These are phyloP conservation scores for Leccinum barrowsii DNA, from an alignment of 768 basidiomycete genomes.

Conservation along the genomic window DNA sequence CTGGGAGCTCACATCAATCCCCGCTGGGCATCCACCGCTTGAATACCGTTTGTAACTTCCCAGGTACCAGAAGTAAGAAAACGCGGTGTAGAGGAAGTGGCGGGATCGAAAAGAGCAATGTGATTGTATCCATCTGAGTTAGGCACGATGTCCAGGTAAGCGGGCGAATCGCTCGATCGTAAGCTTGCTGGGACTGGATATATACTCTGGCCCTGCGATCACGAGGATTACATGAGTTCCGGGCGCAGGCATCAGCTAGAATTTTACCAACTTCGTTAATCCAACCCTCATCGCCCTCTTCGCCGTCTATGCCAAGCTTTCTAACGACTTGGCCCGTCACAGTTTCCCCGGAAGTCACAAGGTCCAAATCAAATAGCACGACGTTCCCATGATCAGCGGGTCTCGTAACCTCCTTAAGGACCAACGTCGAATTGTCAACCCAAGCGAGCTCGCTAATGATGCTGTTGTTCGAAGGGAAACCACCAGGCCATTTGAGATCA, in stretches of 20 bases:
- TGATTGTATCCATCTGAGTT: constrained; percentile 82
- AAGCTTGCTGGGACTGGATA: constrained; percentile 49
- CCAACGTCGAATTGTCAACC: constrained; percentile 70
- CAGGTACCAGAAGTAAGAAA: constrained; percentile 87
- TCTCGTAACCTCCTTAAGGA: constrained; percentile 86
- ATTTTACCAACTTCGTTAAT: constrained; percentile 69
- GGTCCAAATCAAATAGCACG: constrained; percentile 63
- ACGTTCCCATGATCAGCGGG: constrained; percentile 79
- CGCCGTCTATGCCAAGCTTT: constrained; percentile 75
- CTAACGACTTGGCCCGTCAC: constrained; percentile 59
- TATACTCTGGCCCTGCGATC: constrained; percentile 57
- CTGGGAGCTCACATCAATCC: constrained; percentile 62
- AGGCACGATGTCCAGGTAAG: constrained; percentile 91
- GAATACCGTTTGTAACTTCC: constrained; percentile 81
- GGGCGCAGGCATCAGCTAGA: constrained; percentile 2
- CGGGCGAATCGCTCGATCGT: constrained; percentile 43
- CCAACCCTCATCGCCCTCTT: constrained; percentile 92
- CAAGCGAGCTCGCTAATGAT: constrained; percentile 83
- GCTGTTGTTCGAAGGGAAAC: constrained; percentile 56
- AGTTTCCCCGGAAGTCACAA: constrained; percentile 23
- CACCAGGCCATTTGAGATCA: constrained; percentile 64
- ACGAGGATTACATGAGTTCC: constrained; percentile 13
- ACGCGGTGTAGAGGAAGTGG: constrained; percentile 59
- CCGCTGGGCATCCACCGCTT: constrained; percentile 63
- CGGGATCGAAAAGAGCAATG: constrained; percentile 86